Base-by-base conservation (phyloP, 2,329 filamentous ascomycete species). In the Fusarium keratoplasticum region DNA sequence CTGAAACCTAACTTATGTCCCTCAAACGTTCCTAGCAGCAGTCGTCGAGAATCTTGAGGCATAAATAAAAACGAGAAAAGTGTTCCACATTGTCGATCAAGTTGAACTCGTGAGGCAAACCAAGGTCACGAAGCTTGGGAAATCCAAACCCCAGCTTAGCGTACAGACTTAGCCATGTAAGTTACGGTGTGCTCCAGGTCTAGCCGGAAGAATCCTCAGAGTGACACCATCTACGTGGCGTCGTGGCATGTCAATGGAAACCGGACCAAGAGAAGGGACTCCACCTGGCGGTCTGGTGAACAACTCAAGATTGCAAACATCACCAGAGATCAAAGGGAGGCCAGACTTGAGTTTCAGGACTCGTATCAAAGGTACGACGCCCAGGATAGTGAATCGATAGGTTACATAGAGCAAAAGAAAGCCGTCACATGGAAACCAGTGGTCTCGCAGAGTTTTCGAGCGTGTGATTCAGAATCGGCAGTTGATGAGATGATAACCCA, bases 401-500 rank as follows among this genome's bases (percentile, higher is more conserved):
- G 35, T 11, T 61, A 31, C 22, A 36, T 27, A 20, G 25, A 42
- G 5, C 14, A 38, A 14, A 58, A 31, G 27, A 7, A 47, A 33
- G 31, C 31, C 20, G 16, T 33, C 18, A 62, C 22, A 36, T 27
- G 42, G 9, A 20, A 18, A 22, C 44, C 33, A 61, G 44, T 44
- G 52, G 57, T 67, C 57, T 64, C 38, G 40, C 50, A 52, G 27
- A 71, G 52, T 20, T 57, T 57, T 61, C 42, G 58, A 63, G 71
- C 59, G 57, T 61, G 61, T 63, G 38, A 44, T 52, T 54, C 57
- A 59, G 20, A 64, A 76, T 57, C 36, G 67, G 67, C 60, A 73
- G 61, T 64, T 62, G 57, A 70, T 67, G 64, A 66, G 62, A 76
- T 61, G 61, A 72, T 71, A 60, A 59, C 29, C 44, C 63, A 67